A percentile compares a stretch with the other conserved stretches of the same genome.
phyloP scores from a whole-genome alignment of 805 yeast genomes.

The Wickerhamomyces bisporus region DNA sequence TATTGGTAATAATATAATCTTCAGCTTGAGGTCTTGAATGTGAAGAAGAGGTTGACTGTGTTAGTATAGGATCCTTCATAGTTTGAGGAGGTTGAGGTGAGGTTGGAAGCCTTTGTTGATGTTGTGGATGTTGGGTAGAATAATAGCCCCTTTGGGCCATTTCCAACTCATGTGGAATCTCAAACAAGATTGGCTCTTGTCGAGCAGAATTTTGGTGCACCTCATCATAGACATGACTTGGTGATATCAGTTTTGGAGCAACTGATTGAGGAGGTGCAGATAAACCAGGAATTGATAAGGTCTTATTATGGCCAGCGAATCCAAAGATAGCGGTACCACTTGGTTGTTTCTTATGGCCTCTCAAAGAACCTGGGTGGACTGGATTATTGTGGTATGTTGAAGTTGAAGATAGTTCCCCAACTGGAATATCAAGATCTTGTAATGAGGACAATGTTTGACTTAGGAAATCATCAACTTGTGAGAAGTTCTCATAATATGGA shows the following conservation, averaged over 20 bases:
- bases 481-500: conserved; percentile 1
- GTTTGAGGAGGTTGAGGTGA: neutral
- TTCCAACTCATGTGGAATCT: conserved; percentile 14
- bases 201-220: conserved; percentile 9
- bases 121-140: neutral
- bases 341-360: conserved; percentile 50
- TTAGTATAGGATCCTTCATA: neutral
- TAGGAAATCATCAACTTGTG: conserved; percentile 41
- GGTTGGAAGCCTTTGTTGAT: neutral
- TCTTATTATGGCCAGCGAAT: conserved; percentile 56
- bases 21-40: conserved; percentile 7
- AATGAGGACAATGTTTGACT: conserved; percentile 50
- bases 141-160: conserved; percentile 2
- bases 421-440: conserved; percentile 62
- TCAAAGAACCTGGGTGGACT: conserved; percentile 3
- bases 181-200: conserved; percentile 18
- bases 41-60: conserved; percentile 7
- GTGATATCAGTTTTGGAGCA: conserved; percentile 18
- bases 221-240: conserved; percentile 9
- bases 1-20: conserved; percentile 47
- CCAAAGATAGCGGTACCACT: conserved; percentile 86
- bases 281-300: conserved; percentile 54
- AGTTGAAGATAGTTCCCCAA: conserved; percentile 21
- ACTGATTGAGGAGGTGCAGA: conserved; percentile 10
- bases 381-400: conserved; percentile 9